phyloP scores from a whole-genome alignment of 1,284 basidiomycete species.

The Tilletiaria anomala region DNA sequence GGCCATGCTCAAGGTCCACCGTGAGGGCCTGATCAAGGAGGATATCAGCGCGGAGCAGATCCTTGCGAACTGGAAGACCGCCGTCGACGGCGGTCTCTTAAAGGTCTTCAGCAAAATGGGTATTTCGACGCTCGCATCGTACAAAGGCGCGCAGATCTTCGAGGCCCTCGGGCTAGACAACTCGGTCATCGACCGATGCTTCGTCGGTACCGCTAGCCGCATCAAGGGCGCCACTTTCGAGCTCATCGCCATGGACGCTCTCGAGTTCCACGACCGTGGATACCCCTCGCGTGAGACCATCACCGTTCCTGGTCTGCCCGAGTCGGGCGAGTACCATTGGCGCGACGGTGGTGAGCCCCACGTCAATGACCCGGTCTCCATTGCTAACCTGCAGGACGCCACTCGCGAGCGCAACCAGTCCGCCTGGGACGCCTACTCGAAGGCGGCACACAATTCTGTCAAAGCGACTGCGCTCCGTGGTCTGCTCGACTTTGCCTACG shows the following conservation, averaged over 20 bases:
- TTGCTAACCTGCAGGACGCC: conserved; percentile 34
- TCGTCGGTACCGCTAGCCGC: conserved; percentile 32
- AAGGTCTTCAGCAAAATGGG: conserved; percentile 39
- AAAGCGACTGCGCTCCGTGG: conserved; percentile 32
- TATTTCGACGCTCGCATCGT: conserved; percentile 33
- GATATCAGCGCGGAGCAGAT: conserved; percentile 22
- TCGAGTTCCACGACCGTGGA: conserved; percentile 35
- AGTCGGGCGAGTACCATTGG: conserved; percentile 36
- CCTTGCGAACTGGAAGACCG: conserved; percentile 26
- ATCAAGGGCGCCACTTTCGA: conserved; percentile 30
- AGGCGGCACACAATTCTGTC: conserved; percentile 27
- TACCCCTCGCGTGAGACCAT: conserved; percentile 29
- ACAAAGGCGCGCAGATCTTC: conserved; percentile 38
- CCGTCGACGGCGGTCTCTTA: conserved; percentile 31
- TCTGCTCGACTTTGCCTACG: conserved; percentile 30
- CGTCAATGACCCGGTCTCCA: conserved; percentile 33
- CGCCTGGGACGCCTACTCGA: conserved; percentile 30
- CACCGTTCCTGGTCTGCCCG: conserved; percentile 23
- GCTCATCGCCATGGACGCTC: conserved; percentile 29
- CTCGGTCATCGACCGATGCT: conserved; percentile 31
- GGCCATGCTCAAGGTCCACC: conserved; percentile 32
- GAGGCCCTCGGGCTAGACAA: conserved; percentile 34
- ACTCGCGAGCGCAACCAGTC: conserved; percentile 32
- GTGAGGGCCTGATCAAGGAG: conserved; percentile 33
- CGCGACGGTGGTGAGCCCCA: conserved; percentile 34